Evolutionary conservation across 106 monocot genomes (phyloP).

Genomic region (Acanthochlamys bracteata): DNA sequence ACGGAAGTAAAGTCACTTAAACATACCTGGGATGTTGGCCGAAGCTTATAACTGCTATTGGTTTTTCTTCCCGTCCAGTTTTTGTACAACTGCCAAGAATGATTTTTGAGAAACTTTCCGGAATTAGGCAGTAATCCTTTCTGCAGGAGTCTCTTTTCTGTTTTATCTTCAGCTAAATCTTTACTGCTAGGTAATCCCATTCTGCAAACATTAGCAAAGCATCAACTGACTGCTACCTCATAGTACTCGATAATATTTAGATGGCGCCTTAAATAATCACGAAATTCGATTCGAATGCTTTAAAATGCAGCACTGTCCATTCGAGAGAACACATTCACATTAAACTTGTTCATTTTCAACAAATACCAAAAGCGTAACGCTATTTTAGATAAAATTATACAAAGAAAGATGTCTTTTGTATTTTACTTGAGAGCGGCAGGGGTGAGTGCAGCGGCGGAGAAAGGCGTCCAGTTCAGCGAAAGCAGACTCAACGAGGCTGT

Average conservation of each 20-base stretch:
- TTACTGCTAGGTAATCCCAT: constrained; percentile 40
- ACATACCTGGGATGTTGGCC: constrained; percentile 58
- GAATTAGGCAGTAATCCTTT: constrained; percentile 84
- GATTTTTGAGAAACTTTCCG: constrained; percentile 79
- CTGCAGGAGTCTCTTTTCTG: constrained; percentile 48
- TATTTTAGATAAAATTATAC: too few species aligned
- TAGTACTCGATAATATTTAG: too few species aligned
- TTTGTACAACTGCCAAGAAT: constrained; percentile 76
- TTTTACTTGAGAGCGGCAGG: constrained; percentile 34
- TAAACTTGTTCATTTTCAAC: too few species aligned
- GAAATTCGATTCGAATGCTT: too few species aligned
- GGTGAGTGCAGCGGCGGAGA: constrained; percentile 17
- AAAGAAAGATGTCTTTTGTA: too few species aligned
- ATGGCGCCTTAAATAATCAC: too few species aligned
- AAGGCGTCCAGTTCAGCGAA: constrained; percentile 44
- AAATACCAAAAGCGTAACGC: too few species aligned
- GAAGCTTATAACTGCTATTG: constrained; percentile 66
- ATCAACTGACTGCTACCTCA: not conserved
- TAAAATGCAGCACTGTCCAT: too few species aligned
- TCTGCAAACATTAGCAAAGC: constrained; percentile 27
- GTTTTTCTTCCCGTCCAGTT: constrained; percentile 97
- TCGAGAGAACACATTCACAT: too few species aligned
- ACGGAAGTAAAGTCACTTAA: too few species aligned
- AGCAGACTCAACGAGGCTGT: constrained; percentile 46
- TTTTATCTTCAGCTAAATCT: constrained; percentile 49